These are phyloP conservation scores for Linum trigynum DNA, from an alignment of 345 rosid genomes.

Conservation along the genomic window DNA sequence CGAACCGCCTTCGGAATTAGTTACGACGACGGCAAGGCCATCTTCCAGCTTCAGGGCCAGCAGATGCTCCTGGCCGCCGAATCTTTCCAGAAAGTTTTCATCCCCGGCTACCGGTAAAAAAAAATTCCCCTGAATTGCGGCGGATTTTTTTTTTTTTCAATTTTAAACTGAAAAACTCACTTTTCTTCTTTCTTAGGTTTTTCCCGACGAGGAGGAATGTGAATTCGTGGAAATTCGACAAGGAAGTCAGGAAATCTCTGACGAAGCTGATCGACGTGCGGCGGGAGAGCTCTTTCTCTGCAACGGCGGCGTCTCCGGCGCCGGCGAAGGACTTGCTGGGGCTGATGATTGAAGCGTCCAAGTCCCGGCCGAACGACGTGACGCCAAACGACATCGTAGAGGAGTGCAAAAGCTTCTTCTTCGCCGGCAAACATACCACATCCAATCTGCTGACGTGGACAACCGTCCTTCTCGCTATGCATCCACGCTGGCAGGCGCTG, in stretches of 20 bases:
- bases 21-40: conserved; percentile 59
- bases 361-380: conserved; percentile 35
- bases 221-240: conserved; percentile 25
- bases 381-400: conserved; percentile 32
- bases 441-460: conserved; percentile 62
- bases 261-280: conserved; percentile 16
- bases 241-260: conserved; percentile 17
- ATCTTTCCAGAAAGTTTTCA: conserved; percentile 21
- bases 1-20: conserved; percentile 56
- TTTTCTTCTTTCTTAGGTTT: conserved; percentile 4
- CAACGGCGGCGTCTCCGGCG: conserved; percentile 4
- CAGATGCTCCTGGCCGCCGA: conserved; percentile 29
- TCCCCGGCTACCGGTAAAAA: conserved; percentile 60
- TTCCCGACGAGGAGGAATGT: conserved; percentile 20
- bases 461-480: conserved; percentile 40
- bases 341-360: conserved; percentile 24
- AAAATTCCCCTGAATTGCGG: neutral
- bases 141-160: too few relatives aligned
- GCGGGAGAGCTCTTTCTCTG: neutral
- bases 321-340: conserved; percentile 21
- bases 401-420: conserved; percentile 61
- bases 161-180: neutral
- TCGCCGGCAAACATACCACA: conserved; percentile 70
- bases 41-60: conserved; percentile 43
- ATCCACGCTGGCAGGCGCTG: conserved; percentile 49